A percentile compares a stretch with the other conserved stretches of the same genome.
phyloP scores from a whole-genome alignment of 2,329 filamentous ascomycete genomes.

The Diatrype stigma region DNA sequence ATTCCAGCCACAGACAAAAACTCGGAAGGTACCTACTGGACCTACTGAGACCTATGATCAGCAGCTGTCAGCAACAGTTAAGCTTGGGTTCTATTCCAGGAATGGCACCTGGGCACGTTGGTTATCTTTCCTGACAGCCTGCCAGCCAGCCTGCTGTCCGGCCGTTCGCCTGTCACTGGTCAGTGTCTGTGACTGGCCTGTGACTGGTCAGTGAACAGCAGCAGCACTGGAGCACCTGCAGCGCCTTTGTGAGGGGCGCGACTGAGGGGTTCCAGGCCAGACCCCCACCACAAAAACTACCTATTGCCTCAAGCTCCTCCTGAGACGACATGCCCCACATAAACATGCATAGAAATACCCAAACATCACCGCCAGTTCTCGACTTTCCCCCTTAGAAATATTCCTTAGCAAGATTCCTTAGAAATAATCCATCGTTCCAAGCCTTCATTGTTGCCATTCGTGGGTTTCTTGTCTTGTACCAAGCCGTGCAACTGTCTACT shows the following conservation, averaged over 20 bases:
- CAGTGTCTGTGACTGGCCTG: too few relatives aligned
- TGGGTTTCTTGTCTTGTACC: background rate
- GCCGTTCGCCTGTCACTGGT: too few relatives aligned
- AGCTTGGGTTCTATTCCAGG: too few relatives aligned
- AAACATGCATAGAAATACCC: conserved; percentile 10
- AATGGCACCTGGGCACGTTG: too few relatives aligned
- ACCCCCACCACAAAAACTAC: conserved; percentile 4
- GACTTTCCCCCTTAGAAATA: conserved; percentile 9
- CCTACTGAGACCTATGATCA: too few relatives aligned
- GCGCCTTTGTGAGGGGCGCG: background rate
- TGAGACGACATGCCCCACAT: conserved; percentile 14
- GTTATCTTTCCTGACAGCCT: too few relatives aligned
- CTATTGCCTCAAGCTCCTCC: background rate
- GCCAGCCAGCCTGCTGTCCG: too few relatives aligned
- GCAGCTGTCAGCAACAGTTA: too few relatives aligned
- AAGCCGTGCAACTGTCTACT: background rate
- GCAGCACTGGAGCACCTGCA: conserved; percentile 5
- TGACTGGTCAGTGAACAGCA: too few relatives aligned
- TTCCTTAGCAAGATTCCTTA: background rate
- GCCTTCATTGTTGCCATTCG: background rate
- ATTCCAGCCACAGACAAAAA: too few relatives aligned
- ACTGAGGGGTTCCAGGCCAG: conserved; percentile 8
- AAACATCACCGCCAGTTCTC: conserved; percentile 25
- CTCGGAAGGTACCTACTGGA: too few relatives aligned
- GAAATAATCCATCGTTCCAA: too few relatives aligned